Evolutionary conservation across 2,329 filamentous ascomycete species (phyloP).

Genomic region (Penicillium sp.): DNA sequence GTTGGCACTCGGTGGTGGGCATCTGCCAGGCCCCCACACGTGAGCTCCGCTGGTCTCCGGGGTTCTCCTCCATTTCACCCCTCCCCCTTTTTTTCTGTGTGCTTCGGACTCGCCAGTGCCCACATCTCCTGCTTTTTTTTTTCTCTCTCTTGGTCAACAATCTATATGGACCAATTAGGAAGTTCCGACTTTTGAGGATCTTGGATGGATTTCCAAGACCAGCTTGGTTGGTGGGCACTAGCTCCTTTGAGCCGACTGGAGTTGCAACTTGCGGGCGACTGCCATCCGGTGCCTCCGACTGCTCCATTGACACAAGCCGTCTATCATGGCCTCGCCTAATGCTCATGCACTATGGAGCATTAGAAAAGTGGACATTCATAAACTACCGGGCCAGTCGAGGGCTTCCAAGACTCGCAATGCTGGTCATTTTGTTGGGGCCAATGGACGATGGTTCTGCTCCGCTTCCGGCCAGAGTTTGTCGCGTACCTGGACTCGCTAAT

Average conservation of each 20-base stretch:
- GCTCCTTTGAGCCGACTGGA: constrained; percentile 5
- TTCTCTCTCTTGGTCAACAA: neutral
- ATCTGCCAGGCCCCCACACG: constrained; percentile 9
- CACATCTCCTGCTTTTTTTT: neutral
- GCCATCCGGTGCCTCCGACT: constrained; percentile 11
- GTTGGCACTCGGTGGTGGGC: neutral
- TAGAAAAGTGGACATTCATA: constrained; percentile 3
- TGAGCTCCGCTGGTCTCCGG: constrained; percentile 21
- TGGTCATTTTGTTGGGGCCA: constrained; percentile 1
- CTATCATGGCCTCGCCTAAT: neutral
- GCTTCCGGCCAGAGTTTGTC: constrained; percentile 4
- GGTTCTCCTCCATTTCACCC: constrained; percentile 3
- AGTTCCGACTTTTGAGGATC: neutral
- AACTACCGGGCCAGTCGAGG: neutral
- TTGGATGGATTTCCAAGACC: constrained; percentile 3
- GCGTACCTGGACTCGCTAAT: constrained; percentile 4
- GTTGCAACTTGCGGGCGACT: constrained; percentile 6
- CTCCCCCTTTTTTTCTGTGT: constrained; percentile 5
- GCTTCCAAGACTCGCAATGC: neutral
- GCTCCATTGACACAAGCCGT: constrained; percentile 1
- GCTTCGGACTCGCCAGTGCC: neutral
- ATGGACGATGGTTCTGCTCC: constrained; percentile 7
- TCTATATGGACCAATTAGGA: neutral
- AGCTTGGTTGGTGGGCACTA: constrained; percentile 20
- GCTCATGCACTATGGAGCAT: neutral